phyloP scores from a whole-genome alignment of 495 filamentous ascomycete species.

The Xylaria flabelliformis region DNA sequence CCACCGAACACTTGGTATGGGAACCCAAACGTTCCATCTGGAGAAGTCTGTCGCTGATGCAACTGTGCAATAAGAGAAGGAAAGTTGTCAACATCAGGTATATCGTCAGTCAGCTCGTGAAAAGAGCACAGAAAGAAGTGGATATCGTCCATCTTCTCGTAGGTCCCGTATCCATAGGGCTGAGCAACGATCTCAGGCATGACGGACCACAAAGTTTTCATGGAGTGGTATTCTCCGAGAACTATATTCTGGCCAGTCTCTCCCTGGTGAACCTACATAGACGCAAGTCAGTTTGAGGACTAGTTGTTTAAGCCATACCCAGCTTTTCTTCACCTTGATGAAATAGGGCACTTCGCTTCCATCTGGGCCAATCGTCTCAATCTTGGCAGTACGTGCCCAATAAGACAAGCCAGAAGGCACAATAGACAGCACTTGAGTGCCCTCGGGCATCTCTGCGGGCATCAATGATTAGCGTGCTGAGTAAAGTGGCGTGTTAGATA shows the following conservation, averaged over 20 bases:
- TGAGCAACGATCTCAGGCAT: constrained; percentile 5
- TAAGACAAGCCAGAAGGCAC: neutral
- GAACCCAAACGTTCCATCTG: constrained; percentile 7
- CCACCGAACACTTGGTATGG: neutral
- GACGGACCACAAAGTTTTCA: constrained; percentile 1
- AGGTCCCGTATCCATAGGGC: neutral
- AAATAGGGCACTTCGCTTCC: neutral
- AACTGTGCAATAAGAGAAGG: neutral
- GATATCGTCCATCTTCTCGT: constrained; percentile 2
- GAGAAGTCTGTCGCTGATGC: neutral
- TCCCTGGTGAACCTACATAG: neutral
- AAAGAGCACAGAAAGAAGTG: constrained; percentile 12
- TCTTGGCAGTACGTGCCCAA: neutral
- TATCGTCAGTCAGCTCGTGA: neutral
- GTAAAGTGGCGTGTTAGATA: neutral
- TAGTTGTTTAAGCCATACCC: neutral
- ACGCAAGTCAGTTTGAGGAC: neutral
- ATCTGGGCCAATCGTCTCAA: neutral
- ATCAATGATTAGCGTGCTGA: neutral
- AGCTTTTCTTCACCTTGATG: neutral
- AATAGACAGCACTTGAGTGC: neutral
- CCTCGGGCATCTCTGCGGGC: neutral
- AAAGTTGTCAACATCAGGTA: neutral
- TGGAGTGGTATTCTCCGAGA: neutral
- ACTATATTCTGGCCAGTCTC: neutral